Evolutionary conservation across 2,329 filamentous ascomycete genomes (phyloP).

Genomic region (Paecilomyces sp.): DNA sequence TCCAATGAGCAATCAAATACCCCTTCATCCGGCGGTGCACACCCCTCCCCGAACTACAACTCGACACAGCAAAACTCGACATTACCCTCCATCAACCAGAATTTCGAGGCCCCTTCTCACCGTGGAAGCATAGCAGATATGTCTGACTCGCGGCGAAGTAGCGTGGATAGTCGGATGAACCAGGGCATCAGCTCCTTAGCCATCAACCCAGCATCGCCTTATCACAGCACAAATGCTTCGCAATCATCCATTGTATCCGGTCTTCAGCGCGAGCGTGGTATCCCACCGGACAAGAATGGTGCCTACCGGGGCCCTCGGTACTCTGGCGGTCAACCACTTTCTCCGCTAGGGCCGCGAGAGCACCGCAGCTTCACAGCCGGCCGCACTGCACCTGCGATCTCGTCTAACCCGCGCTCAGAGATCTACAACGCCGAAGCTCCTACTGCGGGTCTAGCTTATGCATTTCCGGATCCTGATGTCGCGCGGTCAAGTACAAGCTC

Average conservation of each 20-base stretch:
- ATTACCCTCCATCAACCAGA: constrained; percentile 54
- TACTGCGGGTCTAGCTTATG: constrained; percentile 43
- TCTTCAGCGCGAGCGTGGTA: constrained; percentile 36
- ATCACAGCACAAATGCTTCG: constrained; percentile 40
- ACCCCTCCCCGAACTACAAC: constrained; percentile 32
- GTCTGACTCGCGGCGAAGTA: constrained; percentile 42
- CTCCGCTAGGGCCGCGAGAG: constrained; percentile 34
- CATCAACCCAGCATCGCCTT: constrained; percentile 41
- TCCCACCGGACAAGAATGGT: constrained; percentile 28
- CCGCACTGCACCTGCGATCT: constrained; percentile 42
- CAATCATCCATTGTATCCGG: constrained; percentile 39
- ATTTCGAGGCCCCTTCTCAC: constrained; percentile 45
- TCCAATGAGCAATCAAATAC: constrained; percentile 31
- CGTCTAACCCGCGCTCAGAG: constrained; percentile 42
- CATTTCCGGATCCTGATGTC: constrained; percentile 43
- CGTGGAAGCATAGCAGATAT: constrained; percentile 34
- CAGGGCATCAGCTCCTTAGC: constrained; percentile 42
- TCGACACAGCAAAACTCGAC: constrained; percentile 34
- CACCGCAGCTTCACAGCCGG: constrained; percentile 37
- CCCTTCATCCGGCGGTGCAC: constrained; percentile 29
- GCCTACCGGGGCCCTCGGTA: constrained; percentile 34
- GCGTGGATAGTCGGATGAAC: constrained; percentile 43
- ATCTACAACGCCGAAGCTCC: constrained; percentile 45
- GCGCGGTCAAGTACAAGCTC: constrained; percentile 31
- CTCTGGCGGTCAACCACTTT: constrained; percentile 32